A percentile compares a stretch with the other conserved stretches of the same genome.
Conservation (phyloP, 83 land plant genomes). For the Larix sibirica region DNA sequence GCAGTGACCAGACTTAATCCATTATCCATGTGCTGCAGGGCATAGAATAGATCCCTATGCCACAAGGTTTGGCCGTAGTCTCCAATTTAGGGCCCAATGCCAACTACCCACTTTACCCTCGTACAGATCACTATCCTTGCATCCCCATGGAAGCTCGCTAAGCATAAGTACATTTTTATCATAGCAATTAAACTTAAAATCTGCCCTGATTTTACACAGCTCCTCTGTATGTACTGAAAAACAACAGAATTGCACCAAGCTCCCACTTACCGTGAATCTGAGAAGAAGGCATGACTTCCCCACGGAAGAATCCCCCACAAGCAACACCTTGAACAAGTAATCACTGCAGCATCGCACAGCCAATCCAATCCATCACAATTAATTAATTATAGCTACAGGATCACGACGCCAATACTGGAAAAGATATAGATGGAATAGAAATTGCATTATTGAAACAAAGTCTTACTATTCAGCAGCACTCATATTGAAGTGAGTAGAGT, state of each 20-base stretch:
- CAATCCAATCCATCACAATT: neutral
- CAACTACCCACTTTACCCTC: neutral
- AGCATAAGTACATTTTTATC: no score
- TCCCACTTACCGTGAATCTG: slow-evolving; percentile 57
- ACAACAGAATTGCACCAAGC: neutral
- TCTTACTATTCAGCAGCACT: no score
- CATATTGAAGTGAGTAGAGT: no score
- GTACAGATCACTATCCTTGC: neutral
- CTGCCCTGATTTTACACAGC: no score
- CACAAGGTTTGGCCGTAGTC: neutral
- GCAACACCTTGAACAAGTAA: slow-evolving; percentile 73
- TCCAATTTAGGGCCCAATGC: neutral
- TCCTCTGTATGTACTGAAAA: neutral
- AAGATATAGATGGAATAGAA: no score
- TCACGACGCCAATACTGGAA: neutral
- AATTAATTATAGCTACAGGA: neutral
- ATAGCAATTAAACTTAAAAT: no score
- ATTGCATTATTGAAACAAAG: no score
- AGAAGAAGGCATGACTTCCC: slow-evolving; percentile 83
- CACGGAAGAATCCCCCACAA: slow-evolving; percentile 82
- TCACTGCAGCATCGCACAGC: slow-evolving; percentile 35
- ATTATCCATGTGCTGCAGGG: neutral
- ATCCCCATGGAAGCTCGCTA: no score
- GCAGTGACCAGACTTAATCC: neutral
- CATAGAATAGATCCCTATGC: neutral